phyloP scores from a whole-genome alignment of 2,329 filamentous ascomycete species.

The Colletotrichum sp. region DNA sequence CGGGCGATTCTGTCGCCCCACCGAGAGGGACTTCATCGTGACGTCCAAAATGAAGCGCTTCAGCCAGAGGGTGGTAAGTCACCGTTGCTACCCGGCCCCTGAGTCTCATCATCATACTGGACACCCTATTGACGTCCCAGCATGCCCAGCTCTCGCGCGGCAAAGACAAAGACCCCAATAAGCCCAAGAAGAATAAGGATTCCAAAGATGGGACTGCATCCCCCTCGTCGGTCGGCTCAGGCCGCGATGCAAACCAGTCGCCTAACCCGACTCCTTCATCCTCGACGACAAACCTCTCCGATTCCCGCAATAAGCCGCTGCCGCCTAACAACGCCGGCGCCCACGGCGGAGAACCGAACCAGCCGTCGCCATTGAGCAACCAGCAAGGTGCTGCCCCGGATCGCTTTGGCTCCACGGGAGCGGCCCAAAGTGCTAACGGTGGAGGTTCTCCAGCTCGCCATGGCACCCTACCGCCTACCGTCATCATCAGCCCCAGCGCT shows the following conservation, averaged over 20 bases:
- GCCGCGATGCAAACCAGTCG: constrained; percentile 64
- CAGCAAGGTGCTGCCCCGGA: constrained; percentile 43
- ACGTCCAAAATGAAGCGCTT: constrained; percentile 89
- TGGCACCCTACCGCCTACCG: constrained; percentile 77
- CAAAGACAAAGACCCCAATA: constrained; percentile 86
- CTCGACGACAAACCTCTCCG: constrained; percentile 85
- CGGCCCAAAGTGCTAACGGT: constrained; percentile 45
- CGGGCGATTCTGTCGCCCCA: constrained; percentile 19
- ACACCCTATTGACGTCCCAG: constrained; percentile 49
- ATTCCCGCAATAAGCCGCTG: constrained; percentile 82
- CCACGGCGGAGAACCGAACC: constrained; percentile 47
- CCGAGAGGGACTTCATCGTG: constrained; percentile 20
- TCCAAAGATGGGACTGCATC: constrained; percentile 80
- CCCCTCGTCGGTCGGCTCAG: constrained; percentile 62
- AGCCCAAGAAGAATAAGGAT: constrained; percentile 81
- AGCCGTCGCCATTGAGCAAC: constrained; percentile 41
- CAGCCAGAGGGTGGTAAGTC: constrained; percentile 93
- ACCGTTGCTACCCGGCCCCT: constrained; percentile 4
- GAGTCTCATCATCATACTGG: constrained; percentile 10
- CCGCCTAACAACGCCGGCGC: constrained; percentile 58
- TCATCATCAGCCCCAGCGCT: constrained; percentile 93
- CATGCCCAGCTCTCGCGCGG: constrained; percentile 84
- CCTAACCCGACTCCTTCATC: constrained; percentile 81
- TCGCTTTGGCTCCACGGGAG: constrained; percentile 43
- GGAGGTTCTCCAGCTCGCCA: constrained; percentile 67